Conservation (phyloP, 208 protist genomes). For the Trypanosoma theileri region DNA sequence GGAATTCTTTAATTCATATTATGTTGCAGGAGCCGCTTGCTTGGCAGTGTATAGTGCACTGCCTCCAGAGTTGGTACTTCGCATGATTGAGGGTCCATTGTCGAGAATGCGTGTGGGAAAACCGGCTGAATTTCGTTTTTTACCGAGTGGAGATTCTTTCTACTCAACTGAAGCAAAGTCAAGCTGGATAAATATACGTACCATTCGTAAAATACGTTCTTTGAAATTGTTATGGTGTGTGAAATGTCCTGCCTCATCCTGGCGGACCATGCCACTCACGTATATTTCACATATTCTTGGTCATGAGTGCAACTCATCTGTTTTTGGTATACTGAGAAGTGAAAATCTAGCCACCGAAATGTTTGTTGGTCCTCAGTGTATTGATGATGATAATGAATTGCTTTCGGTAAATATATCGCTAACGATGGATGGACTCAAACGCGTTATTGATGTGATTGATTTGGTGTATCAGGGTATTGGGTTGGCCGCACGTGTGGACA, state of each 20-base stretch:
- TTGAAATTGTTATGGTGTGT: constrained; percentile 68
- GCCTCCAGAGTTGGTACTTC: constrained; percentile 39
- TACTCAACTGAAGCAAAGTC: constrained; percentile 18
- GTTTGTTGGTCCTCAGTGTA: constrained; percentile 47
- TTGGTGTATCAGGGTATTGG: constrained; percentile 70
- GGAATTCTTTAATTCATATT: constrained; percentile 70
- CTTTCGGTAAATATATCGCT: constrained; percentile 51
- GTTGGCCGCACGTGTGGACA: constrained; percentile 48
- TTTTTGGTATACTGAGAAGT: constrained; percentile 83
- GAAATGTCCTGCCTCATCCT: constrained; percentile 35
- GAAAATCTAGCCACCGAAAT: constrained; percentile 68
- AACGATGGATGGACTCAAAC: constrained; percentile 51
- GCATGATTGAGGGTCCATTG: constrained; percentile 45
- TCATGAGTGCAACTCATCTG: constrained; percentile 91
- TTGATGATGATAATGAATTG: constrained; percentile 67
- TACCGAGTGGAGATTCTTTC: constrained; percentile 28
- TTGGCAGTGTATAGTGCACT: constrained; percentile 48
- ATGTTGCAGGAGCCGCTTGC: constrained; percentile 55
- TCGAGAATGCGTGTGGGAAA: constrained; percentile 39
- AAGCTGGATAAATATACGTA: constrained; percentile 62
- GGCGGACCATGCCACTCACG: constrained; percentile 53
- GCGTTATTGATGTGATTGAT: constrained; percentile 54
- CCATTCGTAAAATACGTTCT: constrained; percentile 51
- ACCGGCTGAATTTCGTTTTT: constrained; percentile 31
- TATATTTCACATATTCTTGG: constrained; percentile 92